Evolutionary conservation across 2,329 filamentous ascomycete species (phyloP).

Genomic region (Penicillium brevicompactum): DNA sequence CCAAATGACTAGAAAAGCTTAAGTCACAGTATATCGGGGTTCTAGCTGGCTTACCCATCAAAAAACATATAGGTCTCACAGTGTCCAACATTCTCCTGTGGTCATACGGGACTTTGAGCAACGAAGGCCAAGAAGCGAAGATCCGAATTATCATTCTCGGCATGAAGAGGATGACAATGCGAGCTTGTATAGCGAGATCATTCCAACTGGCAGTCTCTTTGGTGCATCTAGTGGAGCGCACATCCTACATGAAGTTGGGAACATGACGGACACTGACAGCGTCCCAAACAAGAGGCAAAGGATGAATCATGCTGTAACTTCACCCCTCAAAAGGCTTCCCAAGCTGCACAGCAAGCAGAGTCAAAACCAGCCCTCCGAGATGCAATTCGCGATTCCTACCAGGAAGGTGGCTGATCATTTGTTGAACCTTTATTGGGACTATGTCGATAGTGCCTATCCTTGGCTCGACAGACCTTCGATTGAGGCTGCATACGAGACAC

Average conservation of each 20-base stretch:
- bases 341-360: background rate
- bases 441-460: conserved; percentile 6
- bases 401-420: conserved; percentile 6
- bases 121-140: background rate
- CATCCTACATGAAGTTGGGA: background rate
- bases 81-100: background rate
- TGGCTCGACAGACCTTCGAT: conserved; percentile 5
- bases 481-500: conserved; percentile 2
- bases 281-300: background rate
- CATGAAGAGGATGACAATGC: background rate
- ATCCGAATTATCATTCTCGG: background rate
- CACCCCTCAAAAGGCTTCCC: background rate
- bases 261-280: background rate
- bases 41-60: background rate
- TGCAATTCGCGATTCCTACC: background rate
- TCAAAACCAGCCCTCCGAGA: background rate
- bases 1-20: background rate
- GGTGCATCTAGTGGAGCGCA: conserved; percentile 6
- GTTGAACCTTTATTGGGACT: conserved; percentile 6
- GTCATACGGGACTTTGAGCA: background rate
- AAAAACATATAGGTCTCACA: background rate
- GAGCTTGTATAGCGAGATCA: background rate
- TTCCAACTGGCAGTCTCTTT: conserved; percentile 1
- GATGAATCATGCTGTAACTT: background rate
- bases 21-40: no score